These are phyloP conservation scores for Orbilia javanica DNA, from an alignment of 2,329 filamentous ascomycete species.

Conservation along the genomic window DNA sequence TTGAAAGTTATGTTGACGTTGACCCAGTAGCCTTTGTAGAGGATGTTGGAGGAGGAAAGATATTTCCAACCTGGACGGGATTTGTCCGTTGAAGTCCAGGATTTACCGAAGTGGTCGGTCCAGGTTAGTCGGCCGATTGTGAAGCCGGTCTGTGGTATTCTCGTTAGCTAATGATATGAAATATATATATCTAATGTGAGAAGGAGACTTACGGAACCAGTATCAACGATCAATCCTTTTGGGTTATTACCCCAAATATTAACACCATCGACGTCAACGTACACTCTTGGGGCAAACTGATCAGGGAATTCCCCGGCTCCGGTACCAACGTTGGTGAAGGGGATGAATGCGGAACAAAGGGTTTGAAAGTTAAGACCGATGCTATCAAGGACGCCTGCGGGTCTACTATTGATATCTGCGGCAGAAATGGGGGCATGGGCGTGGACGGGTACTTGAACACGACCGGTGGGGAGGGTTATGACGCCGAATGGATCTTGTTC, in stretches of 20 bases:
- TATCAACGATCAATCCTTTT: constrained; percentile 26
- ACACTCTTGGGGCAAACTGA: constrained; percentile 6
- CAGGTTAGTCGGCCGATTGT: constrained; percentile 35
- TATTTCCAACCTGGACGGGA: constrained; percentile 31
- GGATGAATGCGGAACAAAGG: constrained; percentile 10
- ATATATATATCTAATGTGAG: not conserved
- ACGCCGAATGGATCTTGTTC: not conserved
- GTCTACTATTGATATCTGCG: constrained; percentile 6
- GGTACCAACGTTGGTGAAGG: constrained; percentile 25
- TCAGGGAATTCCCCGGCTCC: constrained; percentile 16
- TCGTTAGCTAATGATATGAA: not conserved
- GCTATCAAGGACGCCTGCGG: constrained; percentile 9
- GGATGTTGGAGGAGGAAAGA: constrained; percentile 40
- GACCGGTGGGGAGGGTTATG: not conserved
- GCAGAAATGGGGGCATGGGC: constrained; percentile 15
- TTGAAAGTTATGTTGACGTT: constrained; percentile 40
- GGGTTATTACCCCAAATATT: constrained; percentile 8
- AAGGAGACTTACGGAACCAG: constrained; percentile 25
- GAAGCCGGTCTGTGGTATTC: constrained; percentile 32
- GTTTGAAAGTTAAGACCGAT: not conserved
- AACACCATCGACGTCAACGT: constrained; percentile 26
- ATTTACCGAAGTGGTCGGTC: constrained; percentile 19
- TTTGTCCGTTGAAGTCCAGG: constrained; percentile 19
- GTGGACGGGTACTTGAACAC: constrained; percentile 8
- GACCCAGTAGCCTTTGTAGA: constrained; percentile 47